Base-by-base conservation (phyloP, 768 basidiomycete species). In the Cubamyces sp. region DNA sequence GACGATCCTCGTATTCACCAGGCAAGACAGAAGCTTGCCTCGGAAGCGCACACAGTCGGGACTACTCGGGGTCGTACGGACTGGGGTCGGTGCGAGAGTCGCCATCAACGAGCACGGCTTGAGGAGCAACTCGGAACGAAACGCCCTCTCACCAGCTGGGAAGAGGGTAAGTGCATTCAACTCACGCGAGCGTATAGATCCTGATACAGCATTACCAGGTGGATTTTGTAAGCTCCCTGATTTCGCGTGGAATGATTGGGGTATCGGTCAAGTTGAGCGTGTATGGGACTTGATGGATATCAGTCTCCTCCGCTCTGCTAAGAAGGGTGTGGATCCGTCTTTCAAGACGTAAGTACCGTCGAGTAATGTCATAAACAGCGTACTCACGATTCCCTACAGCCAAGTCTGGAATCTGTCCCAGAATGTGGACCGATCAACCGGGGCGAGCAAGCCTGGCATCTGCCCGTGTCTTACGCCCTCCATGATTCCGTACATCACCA, bases 221-320 rank as follows among this genome's bases (percentile, higher is more conserved):
- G 93, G 91, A 11, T 87, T 82, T 65, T 94, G 92, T 70, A 93
- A 90, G 71, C 76, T 96, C 56, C 88, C 87, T 0, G 94, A 96
- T 68, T 93, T 91, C 68, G 89, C 90, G 30, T 98, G 96, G 96
- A 85, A 87, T 60, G 94, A 97, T 71, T 98, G 96, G 96, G 92
- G 88, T 25, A 77, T 86, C n/a, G 84, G 85, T 14, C 95, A 97
- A 73, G 95, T 97, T 19, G 94, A 97, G 70, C 87, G 96, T 34
- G 96, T 98, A 4, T 91, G 93, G 87, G 96, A 98, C 73, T 75
- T 98, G 66, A 90, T 96, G 87, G 96, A 98, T 69, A 96, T 97
- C 66, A 90, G 83, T 71, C 79, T 89, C 28, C 81, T 98, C 50
- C 90, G 94, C 34, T 87, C 90, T 41, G 91, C 94, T 0, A 83